These are phyloP conservation scores for Zygoascus ofunaensis DNA, from an alignment of 805 yeast species.

Conservation along the genomic window DNA sequence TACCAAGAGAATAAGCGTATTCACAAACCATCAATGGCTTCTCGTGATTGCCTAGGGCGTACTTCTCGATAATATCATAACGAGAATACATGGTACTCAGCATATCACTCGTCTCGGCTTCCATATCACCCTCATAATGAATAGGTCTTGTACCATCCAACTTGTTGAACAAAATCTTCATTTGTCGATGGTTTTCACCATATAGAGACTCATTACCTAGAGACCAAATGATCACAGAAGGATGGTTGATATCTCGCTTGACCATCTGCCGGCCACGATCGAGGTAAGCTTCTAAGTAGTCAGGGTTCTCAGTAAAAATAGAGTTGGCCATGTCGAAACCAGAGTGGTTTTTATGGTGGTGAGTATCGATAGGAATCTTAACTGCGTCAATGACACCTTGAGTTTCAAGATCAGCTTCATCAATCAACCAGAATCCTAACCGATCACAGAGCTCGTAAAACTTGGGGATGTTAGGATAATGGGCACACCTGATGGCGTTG, in stretches of 20 bases:
- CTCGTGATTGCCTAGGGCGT: constrained; percentile 12
- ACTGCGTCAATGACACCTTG: constrained; percentile 26
- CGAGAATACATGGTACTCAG: constrained; percentile 26
- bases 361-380: constrained; percentile 10
- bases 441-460: constrained; percentile 26
- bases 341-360: constrained; percentile 3
- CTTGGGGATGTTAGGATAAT: constrained; percentile 30
- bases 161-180: constrained; percentile 23
- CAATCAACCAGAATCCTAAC: constrained; percentile 30
- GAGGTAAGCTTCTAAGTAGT: constrained; percentile 28
- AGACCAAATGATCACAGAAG: constrained; percentile 31
- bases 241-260: constrained; percentile 29
- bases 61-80: constrained; percentile 17
- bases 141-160: constrained; percentile 26
- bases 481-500: constrained; percentile 30
- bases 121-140: constrained; percentile 30
- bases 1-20: constrained; percentile 35
- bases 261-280: constrained; percentile 30
- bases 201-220: constrained; percentile 32
- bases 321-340: constrained; percentile 13
- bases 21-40: constrained; percentile 32
- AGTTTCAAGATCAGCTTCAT: constrained; percentile 32
- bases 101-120: constrained; percentile 27
- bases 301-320: constrained; percentile 25
- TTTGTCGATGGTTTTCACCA: constrained; percentile 26